A percentile compares a stretch with the other conserved stretches of the same genome.
Evolutionary conservation across 371 early-diverging fungal species (phyloP).

Genomic region (Phascolomyces articulosus): DNA sequence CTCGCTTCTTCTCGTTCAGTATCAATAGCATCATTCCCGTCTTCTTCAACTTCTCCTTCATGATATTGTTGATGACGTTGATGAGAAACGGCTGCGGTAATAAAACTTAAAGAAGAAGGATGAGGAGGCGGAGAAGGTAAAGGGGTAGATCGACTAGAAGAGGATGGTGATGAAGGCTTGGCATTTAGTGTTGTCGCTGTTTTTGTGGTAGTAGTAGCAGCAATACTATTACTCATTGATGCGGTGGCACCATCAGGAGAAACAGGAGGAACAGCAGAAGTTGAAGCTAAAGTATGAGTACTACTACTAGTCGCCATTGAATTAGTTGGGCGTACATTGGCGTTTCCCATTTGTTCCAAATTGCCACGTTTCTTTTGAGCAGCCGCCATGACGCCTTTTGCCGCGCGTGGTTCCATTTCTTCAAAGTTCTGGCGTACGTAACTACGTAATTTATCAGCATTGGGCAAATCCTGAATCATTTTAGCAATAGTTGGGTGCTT

Average conservation of each 20-base stretch:
- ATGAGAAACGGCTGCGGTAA: not conserved
- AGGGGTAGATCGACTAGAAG: not conserved
- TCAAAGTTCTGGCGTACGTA: conserved; percentile 75
- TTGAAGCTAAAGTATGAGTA: too few relatives aligned
- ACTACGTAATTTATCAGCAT: conserved; percentile 65
- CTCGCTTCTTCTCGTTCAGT: too few relatives aligned
- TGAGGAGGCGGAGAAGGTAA: not conserved
- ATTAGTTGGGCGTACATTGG: conserved; percentile 30
- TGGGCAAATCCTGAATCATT: conserved; percentile 87
- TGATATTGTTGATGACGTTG: not conserved
- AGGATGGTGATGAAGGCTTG: not conserved
- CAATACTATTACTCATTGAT: not conserved
- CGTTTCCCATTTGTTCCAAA: conserved; percentile 45
- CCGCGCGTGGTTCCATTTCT: conserved; percentile 53
- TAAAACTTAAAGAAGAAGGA: not conserved
- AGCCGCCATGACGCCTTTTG: conserved; percentile 51
- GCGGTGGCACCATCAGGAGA: too few relatives aligned
- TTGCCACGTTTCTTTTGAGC: conserved; percentile 49
- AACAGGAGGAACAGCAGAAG: too few relatives aligned
- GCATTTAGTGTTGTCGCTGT: too few relatives aligned
- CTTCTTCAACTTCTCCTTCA: not conserved
- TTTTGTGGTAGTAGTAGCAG: not conserved
- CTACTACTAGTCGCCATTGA: too few relatives aligned
- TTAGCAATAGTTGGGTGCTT: conserved; percentile 86
- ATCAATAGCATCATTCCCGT: too few relatives aligned